phyloP scores from a whole-genome alignment of 441 rosid species.

The Isatis lusitanica region DNA sequence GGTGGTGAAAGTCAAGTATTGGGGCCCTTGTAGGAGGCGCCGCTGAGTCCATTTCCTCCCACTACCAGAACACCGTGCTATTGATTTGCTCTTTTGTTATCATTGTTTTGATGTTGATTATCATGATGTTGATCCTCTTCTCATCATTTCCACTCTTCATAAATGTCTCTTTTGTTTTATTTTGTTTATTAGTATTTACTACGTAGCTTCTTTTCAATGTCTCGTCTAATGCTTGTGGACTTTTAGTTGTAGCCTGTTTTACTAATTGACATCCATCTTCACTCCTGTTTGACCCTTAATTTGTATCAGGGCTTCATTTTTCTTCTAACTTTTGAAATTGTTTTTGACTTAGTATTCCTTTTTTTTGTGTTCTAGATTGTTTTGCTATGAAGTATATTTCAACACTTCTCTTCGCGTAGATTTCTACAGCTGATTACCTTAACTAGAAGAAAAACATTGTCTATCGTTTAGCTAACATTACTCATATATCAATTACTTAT shows the following conservation, averaged over 20 bases:
- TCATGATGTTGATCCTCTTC: constrained; percentile 19
- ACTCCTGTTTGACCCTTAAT: constrained; percentile 15
- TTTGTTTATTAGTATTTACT: background rate
- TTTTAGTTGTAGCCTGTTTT: constrained; percentile 4
- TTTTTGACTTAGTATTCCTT: background rate
- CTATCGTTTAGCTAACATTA: background rate
- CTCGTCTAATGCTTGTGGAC: constrained; percentile 4
- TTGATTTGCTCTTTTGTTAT: constrained; percentile 33
- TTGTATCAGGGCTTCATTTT: background rate
- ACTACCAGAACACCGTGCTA: constrained; percentile 31
- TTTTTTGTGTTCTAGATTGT: background rate
- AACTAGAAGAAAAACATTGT: background rate
- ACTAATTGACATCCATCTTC: constrained; percentile 5
- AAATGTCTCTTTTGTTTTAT: constrained; percentile 22
- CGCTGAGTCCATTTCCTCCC: constrained; percentile 30
- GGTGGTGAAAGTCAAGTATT: constrained; percentile 31
- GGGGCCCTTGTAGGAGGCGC: constrained; percentile 35
- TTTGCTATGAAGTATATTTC: background rate
- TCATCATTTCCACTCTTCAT: constrained; percentile 14
- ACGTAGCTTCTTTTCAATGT: constrained; percentile 21
- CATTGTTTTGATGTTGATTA: constrained; percentile 31
- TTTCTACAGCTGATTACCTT: no score
- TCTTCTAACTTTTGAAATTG: background rate
- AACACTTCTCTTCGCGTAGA: no score
- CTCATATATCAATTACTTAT: background rate